Percentiles rank a stretch among this genome's conserved stretches.
Evolutionary conservation across 2,329 filamentous ascomycete genomes (phyloP).

Genomic region (Macrophomina tecta): DNA sequence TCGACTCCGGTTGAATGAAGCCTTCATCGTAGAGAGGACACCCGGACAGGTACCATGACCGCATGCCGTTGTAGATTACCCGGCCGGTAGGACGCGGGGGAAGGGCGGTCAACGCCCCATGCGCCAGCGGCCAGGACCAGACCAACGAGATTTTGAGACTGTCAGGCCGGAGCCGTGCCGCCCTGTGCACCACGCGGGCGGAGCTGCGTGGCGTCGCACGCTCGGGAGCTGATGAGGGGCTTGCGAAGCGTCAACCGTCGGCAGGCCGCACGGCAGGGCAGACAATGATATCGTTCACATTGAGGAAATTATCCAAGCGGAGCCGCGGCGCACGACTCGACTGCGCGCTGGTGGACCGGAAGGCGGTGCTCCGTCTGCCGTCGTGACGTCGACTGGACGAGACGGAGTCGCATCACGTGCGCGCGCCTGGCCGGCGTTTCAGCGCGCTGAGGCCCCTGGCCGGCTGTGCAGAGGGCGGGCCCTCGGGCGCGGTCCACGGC

Average conservation of each 20-base stretch:
- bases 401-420: slow-evolving; percentile 6
- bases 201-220: slow-evolving; percentile 2
- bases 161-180: background rate
- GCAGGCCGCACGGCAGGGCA: background rate
- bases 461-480: slow-evolving; percentile 1
- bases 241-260: background rate
- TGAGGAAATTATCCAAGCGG: background rate
- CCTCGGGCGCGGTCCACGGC: background rate
- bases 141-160: background rate
- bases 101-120: slow-evolving; percentile 13
- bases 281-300: background rate
- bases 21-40: background rate
- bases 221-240: slow-evolving; percentile 10
- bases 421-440: slow-evolving; percentile 5
- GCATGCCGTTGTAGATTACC: slow-evolving; percentile 22
- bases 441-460: slow-evolving; percentile 1
- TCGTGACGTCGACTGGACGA: background rate
- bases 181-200: slow-evolving; percentile 11
- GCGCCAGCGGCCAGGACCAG: background rate
- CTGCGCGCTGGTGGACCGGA: background rate
- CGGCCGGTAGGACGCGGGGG: slow-evolving; percentile 7
- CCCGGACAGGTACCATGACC: background rate
- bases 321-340: slow-evolving; percentile 10
- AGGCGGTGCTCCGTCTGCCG: background rate
- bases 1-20: slow-evolving; percentile 1